A percentile compares a stretch with the other conserved stretches of the same genome.
phyloP scores from a whole-genome alignment of 2,329 filamentous ascomycete genomes.

The Penicillium sclerotiorum region DNA sequence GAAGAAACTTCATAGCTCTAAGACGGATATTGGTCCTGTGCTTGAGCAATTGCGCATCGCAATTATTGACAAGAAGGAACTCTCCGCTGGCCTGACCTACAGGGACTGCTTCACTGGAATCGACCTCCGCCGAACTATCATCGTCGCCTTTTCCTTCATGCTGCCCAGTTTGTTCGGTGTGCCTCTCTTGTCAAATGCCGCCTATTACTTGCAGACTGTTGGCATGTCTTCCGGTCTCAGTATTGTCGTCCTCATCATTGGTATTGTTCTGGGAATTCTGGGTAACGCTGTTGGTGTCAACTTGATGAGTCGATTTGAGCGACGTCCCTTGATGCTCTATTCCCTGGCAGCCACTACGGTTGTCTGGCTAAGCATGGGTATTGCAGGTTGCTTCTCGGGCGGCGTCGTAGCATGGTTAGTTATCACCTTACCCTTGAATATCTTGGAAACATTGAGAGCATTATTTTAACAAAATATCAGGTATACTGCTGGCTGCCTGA shows the following conservation, averaged over 20 bases:
- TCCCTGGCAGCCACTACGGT: conserved; percentile 32
- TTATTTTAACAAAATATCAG: conserved; percentile 23
- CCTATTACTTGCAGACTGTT: conserved; percentile 43
- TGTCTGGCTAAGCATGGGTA: conserved; percentile 51
- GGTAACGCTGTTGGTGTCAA: conserved; percentile 51
- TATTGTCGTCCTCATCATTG: conserved; percentile 51
- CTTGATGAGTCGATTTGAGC: conserved; percentile 45
- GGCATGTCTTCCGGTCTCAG: conserved; percentile 33
- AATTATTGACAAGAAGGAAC: conserved; percentile 54
- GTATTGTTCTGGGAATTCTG: conserved; percentile 50
- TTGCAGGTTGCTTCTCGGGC: conserved; percentile 50
- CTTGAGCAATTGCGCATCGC: conserved; percentile 41
- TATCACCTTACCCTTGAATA: background rate
- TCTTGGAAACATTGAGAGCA: background rate
- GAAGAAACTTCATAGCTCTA: conserved; percentile 51
- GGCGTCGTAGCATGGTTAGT: conserved; percentile 44
- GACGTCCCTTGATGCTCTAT: conserved; percentile 38
- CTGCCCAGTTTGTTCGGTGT: conserved; percentile 52
- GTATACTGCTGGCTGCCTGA: conserved; percentile 47
- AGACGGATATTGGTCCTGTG: conserved; percentile 36
- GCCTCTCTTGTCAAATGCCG: conserved; percentile 47
- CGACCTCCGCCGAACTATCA: conserved; percentile 32
- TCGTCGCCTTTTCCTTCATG: conserved; percentile 44
- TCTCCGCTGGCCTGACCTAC: conserved; percentile 37
- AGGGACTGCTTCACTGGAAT: conserved; percentile 28